Conservation (phyloP, 1,284 basidiomycete species). For the Cutaneotrichosporon cavernicola region DNA sequence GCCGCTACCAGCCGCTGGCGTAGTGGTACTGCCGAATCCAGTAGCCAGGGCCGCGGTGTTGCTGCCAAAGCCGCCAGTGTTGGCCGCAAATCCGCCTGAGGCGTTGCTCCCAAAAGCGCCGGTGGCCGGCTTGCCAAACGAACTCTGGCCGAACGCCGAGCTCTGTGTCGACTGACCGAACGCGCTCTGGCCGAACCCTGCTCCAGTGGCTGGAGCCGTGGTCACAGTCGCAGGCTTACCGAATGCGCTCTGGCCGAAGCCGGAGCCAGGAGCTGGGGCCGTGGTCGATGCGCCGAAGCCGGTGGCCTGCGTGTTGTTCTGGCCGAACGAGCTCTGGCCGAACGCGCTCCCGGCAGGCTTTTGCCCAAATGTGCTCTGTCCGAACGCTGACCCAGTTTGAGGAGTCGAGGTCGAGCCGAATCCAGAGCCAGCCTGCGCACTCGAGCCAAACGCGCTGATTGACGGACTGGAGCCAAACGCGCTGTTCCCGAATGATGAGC, state of each 20-base stretch:
- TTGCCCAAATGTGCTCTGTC: constrained; percentile 14
- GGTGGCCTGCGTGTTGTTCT: constrained; percentile 9
- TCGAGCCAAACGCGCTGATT: not conserved
- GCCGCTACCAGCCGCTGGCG: not conserved
- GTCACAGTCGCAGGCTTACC: constrained; percentile 25
- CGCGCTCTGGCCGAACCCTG: not conserved
- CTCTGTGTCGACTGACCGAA: not conserved
- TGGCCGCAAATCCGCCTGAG: not conserved
- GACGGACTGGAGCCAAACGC: constrained; percentile 13
- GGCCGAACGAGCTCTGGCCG: constrained; percentile 14
- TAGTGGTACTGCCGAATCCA: not conserved
- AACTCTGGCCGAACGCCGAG: constrained; percentile 32
- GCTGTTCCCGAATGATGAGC: constrained; percentile 15
- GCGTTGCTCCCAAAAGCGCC: not conserved
- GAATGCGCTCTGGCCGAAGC: constrained; percentile 37
- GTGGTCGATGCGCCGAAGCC: constrained; percentile 35
- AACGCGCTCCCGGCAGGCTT: constrained; percentile 25
- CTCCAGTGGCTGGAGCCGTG: not conserved
- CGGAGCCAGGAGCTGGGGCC: constrained; percentile 12
- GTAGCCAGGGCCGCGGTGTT: too few species aligned
- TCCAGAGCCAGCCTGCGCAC: constrained; percentile 6
- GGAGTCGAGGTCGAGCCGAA: not conserved
- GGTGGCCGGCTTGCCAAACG: constrained; percentile 12
- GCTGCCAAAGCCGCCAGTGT: constrained; percentile 5
- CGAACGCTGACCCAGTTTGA: constrained; percentile 14